Percentiles rank a stretch among this genome's conserved stretches.
phyloP scores from a whole-genome alignment of 2,329 filamentous ascomycete species.

The Trichophyton equinum region DNA sequence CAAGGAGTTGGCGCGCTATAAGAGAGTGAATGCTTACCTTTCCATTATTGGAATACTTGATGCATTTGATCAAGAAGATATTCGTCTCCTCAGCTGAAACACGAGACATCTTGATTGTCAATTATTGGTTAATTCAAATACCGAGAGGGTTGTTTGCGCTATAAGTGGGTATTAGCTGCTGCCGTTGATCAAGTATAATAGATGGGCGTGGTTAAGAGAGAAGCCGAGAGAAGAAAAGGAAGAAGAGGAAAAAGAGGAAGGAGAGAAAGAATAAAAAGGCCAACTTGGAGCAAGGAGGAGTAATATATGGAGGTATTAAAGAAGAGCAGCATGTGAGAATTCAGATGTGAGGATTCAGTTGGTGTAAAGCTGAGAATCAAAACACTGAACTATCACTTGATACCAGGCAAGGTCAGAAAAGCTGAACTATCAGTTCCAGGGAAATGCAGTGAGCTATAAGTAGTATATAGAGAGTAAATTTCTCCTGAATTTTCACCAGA shows the following conservation, averaged over 20 bases:
- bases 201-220: background rate
- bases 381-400: background rate
- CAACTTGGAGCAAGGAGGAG: background rate
- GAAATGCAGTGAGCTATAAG: no score
- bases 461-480: no score
- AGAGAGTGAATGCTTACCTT: constrained; percentile 36
- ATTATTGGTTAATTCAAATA: background rate
- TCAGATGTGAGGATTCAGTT: background rate
- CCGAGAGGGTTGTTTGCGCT: background rate
- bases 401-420: background rate
- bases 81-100: constrained; percentile 46
- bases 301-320: background rate
- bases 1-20: background rate
- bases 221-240: background rate
- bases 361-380: background rate
- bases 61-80: constrained; percentile 54
- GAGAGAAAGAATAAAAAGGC: background rate
- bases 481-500: no score
- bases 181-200: background rate
- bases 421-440: background rate
- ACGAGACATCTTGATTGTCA: constrained; percentile 34
- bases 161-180: background rate
- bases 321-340: background rate
- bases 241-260: background rate
- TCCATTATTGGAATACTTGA: constrained; percentile 47